Evolutionary conservation across 2,329 filamentous ascomycete species (phyloP), one percentile per base, ranked within the genome.

Genomic region (Exophiala dermatitidis): DNA sequence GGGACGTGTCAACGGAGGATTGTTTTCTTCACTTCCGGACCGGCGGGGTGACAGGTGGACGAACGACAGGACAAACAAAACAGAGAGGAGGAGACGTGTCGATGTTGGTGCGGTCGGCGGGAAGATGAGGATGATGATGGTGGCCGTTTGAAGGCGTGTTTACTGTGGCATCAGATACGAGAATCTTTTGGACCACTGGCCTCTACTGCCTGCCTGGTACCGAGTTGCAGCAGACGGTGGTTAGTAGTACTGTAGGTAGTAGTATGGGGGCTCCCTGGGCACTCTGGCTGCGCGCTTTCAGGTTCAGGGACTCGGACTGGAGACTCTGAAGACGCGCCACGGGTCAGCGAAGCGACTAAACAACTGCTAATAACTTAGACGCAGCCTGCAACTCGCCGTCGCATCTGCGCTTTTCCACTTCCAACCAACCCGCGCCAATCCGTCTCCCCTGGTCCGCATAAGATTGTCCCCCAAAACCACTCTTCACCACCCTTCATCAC

Each of bases 1-100:
- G 4, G 45, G 49, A 60, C 58, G 56, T 60, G 58, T 56, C 56
- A 58, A 59, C 7, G 19, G 28, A 47, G 32, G 37, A 19, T 26
- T 30, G 42, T 47, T 38, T 12, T 42, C 29, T 45, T 53, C 32
- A 37, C 45, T 31, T 41, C 34, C n/a, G 31, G 32, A 31, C 12
- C 10, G 30, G 19, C 37, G 19, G 32, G 37, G 33, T 40, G 48
- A 50, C 34, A 46, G 50, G 38, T 38, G 40, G 12, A 31, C 19
- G 29, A 55, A 48, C 38, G 33, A 45, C 46, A 41, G 32, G 48
- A 49, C 40, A 52, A 48, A 43, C 30, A 28, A 29, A 50, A 46
- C 19, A 40, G 56, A 56, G 26, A 34, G 9, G 32, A n/a, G 31
- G 32, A 12, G 19, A 9, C n/a, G 19, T 43, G 7, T 36, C 7